These are phyloP conservation scores for Talaromyces thailandensis DNA, from an alignment of 495 filamentous ascomycete species.

Conservation along the genomic window DNA sequence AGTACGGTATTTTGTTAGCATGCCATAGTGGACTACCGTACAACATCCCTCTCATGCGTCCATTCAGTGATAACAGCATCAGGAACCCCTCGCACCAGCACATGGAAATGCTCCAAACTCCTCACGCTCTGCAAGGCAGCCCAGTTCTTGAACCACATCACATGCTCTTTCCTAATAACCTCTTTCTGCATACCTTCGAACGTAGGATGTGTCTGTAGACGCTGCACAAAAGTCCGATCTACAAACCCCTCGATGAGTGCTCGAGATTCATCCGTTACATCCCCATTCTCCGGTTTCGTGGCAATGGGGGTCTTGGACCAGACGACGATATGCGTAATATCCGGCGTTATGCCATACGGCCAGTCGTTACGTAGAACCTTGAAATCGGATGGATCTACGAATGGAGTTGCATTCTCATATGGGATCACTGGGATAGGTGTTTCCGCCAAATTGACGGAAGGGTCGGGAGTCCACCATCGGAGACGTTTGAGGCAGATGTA, in stretches of 20 bases:
- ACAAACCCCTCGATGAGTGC: constrained; percentile 58
- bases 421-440: constrained; percentile 5
- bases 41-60: constrained; percentile 31
- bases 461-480: constrained; percentile 47
- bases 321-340: constrained; percentile 55
- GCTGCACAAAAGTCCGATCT: constrained; percentile 51
- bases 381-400: constrained; percentile 61
- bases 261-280: constrained; percentile 61
- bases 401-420: constrained; percentile 46
- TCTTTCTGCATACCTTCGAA: constrained; percentile 8
- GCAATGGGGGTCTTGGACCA: constrained; percentile 50
- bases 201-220: constrained; percentile 31
- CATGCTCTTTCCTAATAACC: constrained; percentile 40
- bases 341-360: constrained; percentile 71
- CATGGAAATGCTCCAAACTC: constrained; percentile 69
- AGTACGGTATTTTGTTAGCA: not conserved
- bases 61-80: constrained; percentile 52
- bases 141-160: constrained; percentile 95
- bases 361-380: constrained; percentile 80
- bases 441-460: constrained; percentile 7
- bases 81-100: constrained; percentile 55
- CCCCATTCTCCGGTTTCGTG: constrained; percentile 46
- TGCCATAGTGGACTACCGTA: not conserved
- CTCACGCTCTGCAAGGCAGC: constrained; percentile 78
- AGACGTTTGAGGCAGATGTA: constrained; percentile 68